These are phyloP conservation scores for Aspergillus flavus DNA, from an alignment of 2,329 filamentous ascomycete genomes.

Conservation along the genomic window DNA sequence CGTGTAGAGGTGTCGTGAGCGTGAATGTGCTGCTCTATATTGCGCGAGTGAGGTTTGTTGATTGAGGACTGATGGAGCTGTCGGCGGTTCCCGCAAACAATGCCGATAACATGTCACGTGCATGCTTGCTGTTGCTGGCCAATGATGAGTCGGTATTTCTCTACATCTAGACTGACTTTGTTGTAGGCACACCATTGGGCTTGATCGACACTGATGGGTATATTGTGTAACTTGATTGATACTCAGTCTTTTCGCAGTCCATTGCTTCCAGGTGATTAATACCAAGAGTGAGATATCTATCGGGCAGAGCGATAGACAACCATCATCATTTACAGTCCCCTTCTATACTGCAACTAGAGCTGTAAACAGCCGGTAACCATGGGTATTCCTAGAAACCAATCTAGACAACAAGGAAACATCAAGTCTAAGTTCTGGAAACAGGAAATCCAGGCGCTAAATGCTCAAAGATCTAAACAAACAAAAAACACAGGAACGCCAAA, in stretches of 20 bases:
- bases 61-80: neutral
- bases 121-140: neutral
- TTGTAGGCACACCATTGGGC: too few relatives aligned
- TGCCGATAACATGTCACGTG: neutral
- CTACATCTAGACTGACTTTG: too few relatives aligned
- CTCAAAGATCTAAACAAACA: constrained; percentile 8
- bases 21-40: neutral
- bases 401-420: constrained; percentile 15
- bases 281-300: neutral
- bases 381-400: constrained; percentile 10
- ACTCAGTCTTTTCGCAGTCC: neutral
- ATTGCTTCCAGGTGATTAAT: neutral
- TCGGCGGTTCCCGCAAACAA: neutral
- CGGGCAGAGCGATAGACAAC: neutral
- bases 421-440: constrained; percentile 15
- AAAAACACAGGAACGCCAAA: constrained; percentile 3
- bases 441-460: constrained; percentile 18
- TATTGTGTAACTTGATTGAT: neutral
- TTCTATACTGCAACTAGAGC: neutral
- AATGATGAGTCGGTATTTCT: neutral
- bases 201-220: neutral
- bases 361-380: neutral
- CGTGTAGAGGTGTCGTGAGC: neutral
- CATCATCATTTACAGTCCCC: neutral
- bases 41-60: neutral